Percentiles rank a stretch among this genome's conserved stretches.
phyloP scores from a whole-genome alignment of 2,329 filamentous ascomycete species.

The Colletotrichum caudatum region DNA sequence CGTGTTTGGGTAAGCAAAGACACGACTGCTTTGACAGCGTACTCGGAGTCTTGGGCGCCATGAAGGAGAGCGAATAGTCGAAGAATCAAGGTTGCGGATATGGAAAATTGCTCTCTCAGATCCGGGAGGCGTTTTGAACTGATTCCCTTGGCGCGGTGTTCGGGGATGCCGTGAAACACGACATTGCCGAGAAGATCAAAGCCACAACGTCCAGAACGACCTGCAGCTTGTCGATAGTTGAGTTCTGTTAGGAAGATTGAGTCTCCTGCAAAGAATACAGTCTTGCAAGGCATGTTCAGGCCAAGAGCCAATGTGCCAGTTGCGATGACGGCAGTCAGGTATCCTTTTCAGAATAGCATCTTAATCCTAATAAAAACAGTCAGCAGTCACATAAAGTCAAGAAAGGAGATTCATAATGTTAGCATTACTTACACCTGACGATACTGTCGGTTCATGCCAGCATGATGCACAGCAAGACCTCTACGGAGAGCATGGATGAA shows the following conservation, averaged over 20 bases:
- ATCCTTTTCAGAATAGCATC: slow-evolving; percentile 80
- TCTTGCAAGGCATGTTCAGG: slow-evolving; percentile 89
- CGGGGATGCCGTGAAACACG: slow-evolving; percentile 76
- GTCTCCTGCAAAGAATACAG: slow-evolving; percentile 81
- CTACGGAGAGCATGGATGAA: slow-evolving; percentile 72
- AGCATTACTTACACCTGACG: slow-evolving; percentile 68
- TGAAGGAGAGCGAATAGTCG: slow-evolving; percentile 76
- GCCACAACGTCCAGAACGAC: slow-evolving; percentile 82
- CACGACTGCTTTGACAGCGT: slow-evolving; percentile 71
- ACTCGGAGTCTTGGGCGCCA: slow-evolving; percentile 72
- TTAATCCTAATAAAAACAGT: slow-evolving; percentile 63
- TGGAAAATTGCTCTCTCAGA: slow-evolving; percentile 81
- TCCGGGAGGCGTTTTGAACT: slow-evolving; percentile 80
- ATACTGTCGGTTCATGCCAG: slow-evolving; percentile 83
- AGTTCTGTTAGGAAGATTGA: slow-evolving; percentile 79
- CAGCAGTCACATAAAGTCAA: neutral
- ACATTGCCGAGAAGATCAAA: slow-evolving; percentile 87
- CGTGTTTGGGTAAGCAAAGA: slow-evolving; percentile 77
- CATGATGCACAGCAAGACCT: slow-evolving; percentile 82
- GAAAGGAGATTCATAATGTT: no score
- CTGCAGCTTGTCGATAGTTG: slow-evolving; percentile 81
- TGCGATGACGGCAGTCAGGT: slow-evolving; percentile 76
- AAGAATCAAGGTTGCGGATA: slow-evolving; percentile 79
- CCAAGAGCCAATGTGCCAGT: slow-evolving; percentile 82
- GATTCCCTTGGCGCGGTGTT: slow-evolving; percentile 73